Conservation (phyloP, 345 rosid genomes). For the Heritiera littoralis region DNA sequence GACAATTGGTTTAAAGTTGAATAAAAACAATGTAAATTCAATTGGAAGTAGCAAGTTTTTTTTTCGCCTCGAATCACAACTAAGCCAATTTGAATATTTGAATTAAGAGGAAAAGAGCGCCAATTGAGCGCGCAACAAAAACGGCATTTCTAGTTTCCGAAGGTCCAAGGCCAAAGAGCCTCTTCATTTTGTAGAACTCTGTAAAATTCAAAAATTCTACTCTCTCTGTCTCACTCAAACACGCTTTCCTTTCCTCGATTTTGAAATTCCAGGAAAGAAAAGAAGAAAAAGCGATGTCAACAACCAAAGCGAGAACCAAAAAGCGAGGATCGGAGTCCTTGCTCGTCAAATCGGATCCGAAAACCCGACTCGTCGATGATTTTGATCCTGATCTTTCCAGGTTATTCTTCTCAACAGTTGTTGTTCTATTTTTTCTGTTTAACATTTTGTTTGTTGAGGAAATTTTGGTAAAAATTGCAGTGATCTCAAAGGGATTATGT, state of each 20-base stretch:
- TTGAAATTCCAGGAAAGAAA: not conserved
- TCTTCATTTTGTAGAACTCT: not conserved
- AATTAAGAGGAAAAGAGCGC: conserved; percentile 4
- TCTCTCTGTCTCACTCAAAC: not conserved
- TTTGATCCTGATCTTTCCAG: conserved; percentile 66
- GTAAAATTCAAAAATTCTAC: not conserved
- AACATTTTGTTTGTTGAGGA: not conserved
- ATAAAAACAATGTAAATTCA: too few relatives aligned
- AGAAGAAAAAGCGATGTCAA: conserved; percentile 25
- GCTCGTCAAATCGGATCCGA: conserved; percentile 42
- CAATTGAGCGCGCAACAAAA: not conserved
- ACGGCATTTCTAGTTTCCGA: not conserved
- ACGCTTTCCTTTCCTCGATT: not conserved
- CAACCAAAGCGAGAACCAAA: conserved; percentile 38
- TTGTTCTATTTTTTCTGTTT: not conserved
- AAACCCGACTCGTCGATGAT: conserved; percentile 46
- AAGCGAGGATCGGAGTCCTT: conserved; percentile 47
- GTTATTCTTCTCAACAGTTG: conserved; percentile 26
- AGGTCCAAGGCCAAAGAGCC: not conserved
- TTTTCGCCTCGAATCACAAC: too few relatives aligned
- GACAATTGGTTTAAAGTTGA: too few relatives aligned
- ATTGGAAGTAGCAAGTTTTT: too few relatives aligned
- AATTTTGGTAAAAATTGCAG: conserved; percentile 43
- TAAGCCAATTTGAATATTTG: not conserved
- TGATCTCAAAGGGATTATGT: conserved; percentile 77